A percentile compares a stretch with the other conserved stretches of the same genome.
These are phyloP conservation scores for Cladosporium cucumerinum DNA, from an alignment of 2,329 filamentous ascomycete genomes.

Conservation along the genomic window DNA sequence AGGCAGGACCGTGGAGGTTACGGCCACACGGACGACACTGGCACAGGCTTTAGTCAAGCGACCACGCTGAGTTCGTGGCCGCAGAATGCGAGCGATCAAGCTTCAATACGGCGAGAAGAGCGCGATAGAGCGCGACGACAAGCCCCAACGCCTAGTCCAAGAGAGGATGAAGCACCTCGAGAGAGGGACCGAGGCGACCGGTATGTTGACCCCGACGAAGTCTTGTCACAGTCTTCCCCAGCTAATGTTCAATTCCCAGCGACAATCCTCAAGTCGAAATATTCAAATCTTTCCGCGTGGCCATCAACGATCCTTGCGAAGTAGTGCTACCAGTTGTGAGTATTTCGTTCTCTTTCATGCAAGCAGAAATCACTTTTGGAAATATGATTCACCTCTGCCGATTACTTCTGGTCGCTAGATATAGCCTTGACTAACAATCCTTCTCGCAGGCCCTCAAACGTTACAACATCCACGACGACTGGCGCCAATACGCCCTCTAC, in stretches of 20 bases:
- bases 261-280: conserved; percentile 71
- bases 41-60: conserved; percentile 26
- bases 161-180: conserved; percentile 30
- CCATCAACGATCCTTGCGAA: conserved; percentile 96
- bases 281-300: conserved; percentile 97
- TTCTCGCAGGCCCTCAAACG: conserved; percentile 70
- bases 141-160: conserved; percentile 30
- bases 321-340: conserved; percentile 79
- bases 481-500: conserved; percentile 95
- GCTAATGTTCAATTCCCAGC: conserved; percentile 8
- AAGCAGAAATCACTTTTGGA: not conserved
- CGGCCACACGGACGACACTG: conserved; percentile 25
- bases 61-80: conserved; percentile 22
- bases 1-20: conserved; percentile 15
- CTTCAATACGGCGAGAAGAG: conserved; percentile 22
- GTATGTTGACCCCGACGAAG: conserved; percentile 18
- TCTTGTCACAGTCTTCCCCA: not conserved
- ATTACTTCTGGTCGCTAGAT: not conserved
- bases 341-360: not conserved
- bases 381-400: not conserved
- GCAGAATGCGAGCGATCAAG: conserved; percentile 18
- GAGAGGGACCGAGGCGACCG: conserved; percentile 20
- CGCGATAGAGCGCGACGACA: conserved; percentile 26
- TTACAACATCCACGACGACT: conserved; percentile 97
- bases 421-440: not conserved